phyloP scores from a whole-genome alignment of 345 rosid species.

The Ceriops decandra region DNA sequence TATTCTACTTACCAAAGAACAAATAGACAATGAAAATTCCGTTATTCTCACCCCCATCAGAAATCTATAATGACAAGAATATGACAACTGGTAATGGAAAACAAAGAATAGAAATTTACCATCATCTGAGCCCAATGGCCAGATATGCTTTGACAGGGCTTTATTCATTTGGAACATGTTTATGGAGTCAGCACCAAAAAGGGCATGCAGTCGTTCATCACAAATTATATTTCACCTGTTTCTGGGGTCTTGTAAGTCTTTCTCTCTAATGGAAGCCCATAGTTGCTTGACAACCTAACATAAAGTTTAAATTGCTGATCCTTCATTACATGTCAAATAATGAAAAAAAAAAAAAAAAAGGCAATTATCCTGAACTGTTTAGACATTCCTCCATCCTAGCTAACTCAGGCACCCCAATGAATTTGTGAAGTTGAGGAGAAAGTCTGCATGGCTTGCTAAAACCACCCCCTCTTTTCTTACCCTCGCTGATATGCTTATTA shows the following conservation, averaged over 20 bases:
- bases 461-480: conserved; percentile 45
- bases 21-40: background rate
- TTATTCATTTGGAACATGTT: conserved; percentile 69
- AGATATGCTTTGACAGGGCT: conserved; percentile 53
- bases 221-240: conserved; percentile 51
- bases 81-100: background rate
- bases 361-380: background rate
- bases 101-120: conserved; percentile 22
- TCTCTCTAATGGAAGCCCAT: conserved; percentile 54
- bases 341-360: conserved; percentile 4
- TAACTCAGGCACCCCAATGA: conserved; percentile 31
- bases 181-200: conserved; percentile 47
- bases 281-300: conserved; percentile 54
- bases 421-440: conserved; percentile 44
- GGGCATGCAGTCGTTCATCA: conserved; percentile 42
- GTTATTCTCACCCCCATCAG: background rate
- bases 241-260: conserved; percentile 58
- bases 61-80: background rate
- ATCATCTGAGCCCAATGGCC: conserved; percentile 44
- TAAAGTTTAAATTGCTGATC: background rate
- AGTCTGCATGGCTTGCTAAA: conserved; percentile 42
- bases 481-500: conserved; percentile 25
- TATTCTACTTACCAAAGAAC: background rate
- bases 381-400: conserved; percentile 40
- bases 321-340: conserved; percentile 1